Conservation (phyloP, 2,329 filamentous ascomycete genomes). For the Fusarium palustre region DNA sequence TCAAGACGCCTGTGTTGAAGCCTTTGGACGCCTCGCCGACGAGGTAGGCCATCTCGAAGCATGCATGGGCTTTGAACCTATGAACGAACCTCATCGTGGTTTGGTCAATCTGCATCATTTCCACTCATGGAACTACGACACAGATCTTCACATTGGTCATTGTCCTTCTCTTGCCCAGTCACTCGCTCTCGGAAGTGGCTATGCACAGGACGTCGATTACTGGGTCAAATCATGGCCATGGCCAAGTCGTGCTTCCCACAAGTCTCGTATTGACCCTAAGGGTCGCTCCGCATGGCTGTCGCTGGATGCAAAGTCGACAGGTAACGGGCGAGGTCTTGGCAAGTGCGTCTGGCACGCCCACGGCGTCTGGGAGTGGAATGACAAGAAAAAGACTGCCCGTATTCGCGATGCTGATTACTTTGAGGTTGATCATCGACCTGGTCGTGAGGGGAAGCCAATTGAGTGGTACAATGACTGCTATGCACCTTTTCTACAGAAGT, state of each 20-base stretch:
- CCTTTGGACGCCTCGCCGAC: conserved; percentile 52
- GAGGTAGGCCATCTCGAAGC: conserved; percentile 50
- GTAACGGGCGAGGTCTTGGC: conserved; percentile 46
- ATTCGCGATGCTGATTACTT: conserved; percentile 52
- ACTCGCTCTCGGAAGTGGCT: conserved; percentile 56
- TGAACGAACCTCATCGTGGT: conserved; percentile 58
- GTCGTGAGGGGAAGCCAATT: conserved; percentile 50
- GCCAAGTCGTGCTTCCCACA: conserved; percentile 54
- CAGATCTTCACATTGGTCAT: conserved; percentile 57
- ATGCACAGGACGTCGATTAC: conserved; percentile 53
- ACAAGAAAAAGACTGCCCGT: conserved; percentile 44
- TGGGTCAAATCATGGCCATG: conserved; percentile 58
- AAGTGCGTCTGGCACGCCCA: conserved; percentile 56
- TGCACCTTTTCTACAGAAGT: conserved; percentile 54
- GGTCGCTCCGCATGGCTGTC: conserved; percentile 53
- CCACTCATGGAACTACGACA: conserved; percentile 57
- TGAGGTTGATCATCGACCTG: conserved; percentile 54
- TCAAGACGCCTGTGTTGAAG: conserved; percentile 51
- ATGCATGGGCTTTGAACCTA: conserved; percentile 56
- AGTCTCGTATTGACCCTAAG: conserved; percentile 52
- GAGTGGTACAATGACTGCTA: conserved; percentile 59
- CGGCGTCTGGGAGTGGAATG: conserved; percentile 54
- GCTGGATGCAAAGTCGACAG: conserved; percentile 20
- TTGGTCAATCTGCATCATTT: conserved; percentile 56
- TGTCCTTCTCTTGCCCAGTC: conserved; percentile 54